phyloP scores from a whole-genome alignment of 352 stramenopile species.

The Blastocystis sp. region DNA sequence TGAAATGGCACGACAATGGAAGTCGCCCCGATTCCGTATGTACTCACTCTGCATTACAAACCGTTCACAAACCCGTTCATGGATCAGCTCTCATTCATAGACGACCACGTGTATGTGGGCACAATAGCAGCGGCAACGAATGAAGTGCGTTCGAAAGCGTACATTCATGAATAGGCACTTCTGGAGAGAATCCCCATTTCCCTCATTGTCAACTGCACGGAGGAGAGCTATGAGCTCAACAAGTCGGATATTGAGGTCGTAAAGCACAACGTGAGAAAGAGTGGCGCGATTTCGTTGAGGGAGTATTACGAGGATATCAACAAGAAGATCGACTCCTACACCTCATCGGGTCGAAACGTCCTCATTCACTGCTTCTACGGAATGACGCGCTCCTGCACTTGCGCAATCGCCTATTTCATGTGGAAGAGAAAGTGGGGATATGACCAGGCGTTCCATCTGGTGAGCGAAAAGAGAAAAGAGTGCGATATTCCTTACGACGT shows the following conservation, averaged over 20 bases:
- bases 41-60: background rate
- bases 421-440: constrained; percentile 32
- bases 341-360: background rate
- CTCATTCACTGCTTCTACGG: constrained; percentile 57
- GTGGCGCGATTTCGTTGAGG: background rate
- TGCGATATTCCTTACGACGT: constrained; percentile 38
- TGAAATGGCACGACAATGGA: too few species aligned
- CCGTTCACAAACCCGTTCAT: constrained; percentile 15
- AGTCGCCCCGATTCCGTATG: background rate
- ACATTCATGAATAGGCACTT: constrained; percentile 1
- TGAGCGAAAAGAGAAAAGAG: background rate
- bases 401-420: constrained; percentile 58
- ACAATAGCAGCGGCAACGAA: constrained; percentile 36
- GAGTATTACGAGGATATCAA: constrained; percentile 40
- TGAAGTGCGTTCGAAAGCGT: background rate
- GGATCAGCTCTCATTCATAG: constrained; percentile 45
- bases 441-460: constrained; percentile 21
- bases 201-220: constrained; percentile 50
- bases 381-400: constrained; percentile 47
- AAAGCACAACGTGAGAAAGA: background rate
- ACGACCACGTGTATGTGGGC: constrained; percentile 27
- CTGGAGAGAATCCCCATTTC: constrained; percentile 16
- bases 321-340: background rate
- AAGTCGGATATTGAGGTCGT: constrained; percentile 12
- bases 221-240: background rate